Percentiles rank a stretch among this genome's conserved stretches.
Conservation (phyloP, 2,329 filamentous ascomycete genomes). For the Thermomyces lanuginosus region DNA sequence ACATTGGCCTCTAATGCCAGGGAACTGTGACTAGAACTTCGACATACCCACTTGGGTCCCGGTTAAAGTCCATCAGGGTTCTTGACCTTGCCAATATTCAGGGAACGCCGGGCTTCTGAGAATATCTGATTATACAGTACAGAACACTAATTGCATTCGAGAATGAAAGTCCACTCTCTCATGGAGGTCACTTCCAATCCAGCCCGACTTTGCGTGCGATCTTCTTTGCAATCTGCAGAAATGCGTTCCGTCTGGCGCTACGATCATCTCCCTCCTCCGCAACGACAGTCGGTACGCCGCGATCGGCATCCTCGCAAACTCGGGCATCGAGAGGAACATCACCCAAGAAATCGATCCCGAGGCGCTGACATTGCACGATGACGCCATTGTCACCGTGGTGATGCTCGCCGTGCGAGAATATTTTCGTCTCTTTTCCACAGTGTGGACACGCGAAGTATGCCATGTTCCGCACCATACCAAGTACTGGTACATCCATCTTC, state of each 20-base stretch:
- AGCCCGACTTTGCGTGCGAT: constrained; percentile 31
- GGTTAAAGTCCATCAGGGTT: too few relatives aligned
- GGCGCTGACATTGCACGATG: constrained; percentile 49
- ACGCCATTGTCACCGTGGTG: constrained; percentile 34
- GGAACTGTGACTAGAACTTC: too few relatives aligned
- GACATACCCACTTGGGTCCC: too few relatives aligned
- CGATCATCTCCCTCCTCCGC: constrained; percentile 49
- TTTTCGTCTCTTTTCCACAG: constrained; percentile 55
- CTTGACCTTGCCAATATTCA: too few relatives aligned
- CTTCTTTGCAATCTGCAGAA: constrained; percentile 50
- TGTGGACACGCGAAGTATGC: constrained; percentile 65
- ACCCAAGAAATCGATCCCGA: constrained; percentile 64
- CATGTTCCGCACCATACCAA: constrained; percentile 91
- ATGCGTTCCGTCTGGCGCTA: constrained; percentile 55
- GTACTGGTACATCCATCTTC: constrained; percentile 57
- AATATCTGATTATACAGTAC: background rate
- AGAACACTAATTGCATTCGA: background rate
- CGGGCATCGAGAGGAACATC: constrained; percentile 75
- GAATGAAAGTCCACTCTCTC: background rate
- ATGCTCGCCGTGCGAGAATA: constrained; percentile 46
- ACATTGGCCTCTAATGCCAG: too few relatives aligned
- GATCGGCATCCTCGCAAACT: constrained; percentile 76
- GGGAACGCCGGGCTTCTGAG: too few relatives aligned
- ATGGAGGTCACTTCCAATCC: constrained; percentile 16
- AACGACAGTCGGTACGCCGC: constrained; percentile 78